Percentiles rank a stretch among this genome's conserved stretches.
Evolutionary conservation across 345 rosid genomes (phyloP).

Genomic region (Boechera stricta): DNA sequence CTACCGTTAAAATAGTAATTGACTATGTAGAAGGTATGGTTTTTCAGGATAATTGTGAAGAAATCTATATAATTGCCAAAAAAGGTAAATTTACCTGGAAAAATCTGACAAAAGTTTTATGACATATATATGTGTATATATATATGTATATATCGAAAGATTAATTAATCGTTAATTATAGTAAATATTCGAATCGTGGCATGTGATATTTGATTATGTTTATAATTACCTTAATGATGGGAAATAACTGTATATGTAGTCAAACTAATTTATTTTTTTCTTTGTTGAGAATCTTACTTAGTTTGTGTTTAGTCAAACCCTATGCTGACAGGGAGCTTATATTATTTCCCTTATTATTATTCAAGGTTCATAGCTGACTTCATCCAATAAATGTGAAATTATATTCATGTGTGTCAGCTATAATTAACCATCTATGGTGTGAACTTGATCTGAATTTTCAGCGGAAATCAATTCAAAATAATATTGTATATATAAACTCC

Average conservation of each 20-base stretch:
- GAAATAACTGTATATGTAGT: conserved; percentile 6
- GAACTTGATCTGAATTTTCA: neutral
- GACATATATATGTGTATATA: neutral
- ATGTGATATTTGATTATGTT: neutral
- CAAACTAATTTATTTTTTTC: neutral
- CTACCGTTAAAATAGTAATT: neutral
- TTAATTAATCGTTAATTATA: neutral
- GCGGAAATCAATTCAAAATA: neutral
- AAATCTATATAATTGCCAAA: neutral
- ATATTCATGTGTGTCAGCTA: conserved; percentile 28
- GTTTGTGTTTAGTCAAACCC: conserved; percentile 34
- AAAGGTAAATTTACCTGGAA: neutral
- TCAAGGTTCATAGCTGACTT: conserved; percentile 38
- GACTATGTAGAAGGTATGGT: neutral
- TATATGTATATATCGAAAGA: neutral
- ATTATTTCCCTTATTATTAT: neutral
- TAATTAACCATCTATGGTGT: neutral
- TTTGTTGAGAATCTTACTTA: conserved; percentile 21
- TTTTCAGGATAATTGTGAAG: neutral
- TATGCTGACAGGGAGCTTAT: conserved; percentile 2
- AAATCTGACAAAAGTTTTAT: neutral
- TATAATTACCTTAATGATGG: neutral
- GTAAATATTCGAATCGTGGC: conserved; percentile 11
- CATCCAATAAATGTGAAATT: neutral
- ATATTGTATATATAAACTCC: neutral